Evolutionary conservation across 2,329 filamentous ascomycete genomes (phyloP).

Genomic region (Bisporella sp.): DNA sequence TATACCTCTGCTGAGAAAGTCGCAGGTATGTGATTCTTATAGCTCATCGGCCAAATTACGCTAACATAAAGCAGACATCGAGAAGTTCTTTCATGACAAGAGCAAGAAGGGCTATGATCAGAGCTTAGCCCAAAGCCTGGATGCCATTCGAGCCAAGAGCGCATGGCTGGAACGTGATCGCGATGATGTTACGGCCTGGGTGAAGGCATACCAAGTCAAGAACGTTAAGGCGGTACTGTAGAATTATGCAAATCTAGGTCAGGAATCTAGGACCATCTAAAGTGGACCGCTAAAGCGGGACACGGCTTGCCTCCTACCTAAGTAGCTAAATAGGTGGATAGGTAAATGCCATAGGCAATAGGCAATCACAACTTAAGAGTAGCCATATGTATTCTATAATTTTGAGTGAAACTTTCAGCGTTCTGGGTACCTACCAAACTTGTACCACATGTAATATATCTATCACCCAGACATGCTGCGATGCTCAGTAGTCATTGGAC

Average conservation of each 20-base stretch:
- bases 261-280: constrained; percentile 34
- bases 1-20: constrained; percentile 75
- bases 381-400: too few relatives aligned
- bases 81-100: constrained; percentile 74
- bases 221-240: not conserved
- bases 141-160: constrained; percentile 77
- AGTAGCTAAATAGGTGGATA: too few relatives aligned
- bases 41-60: not conserved
- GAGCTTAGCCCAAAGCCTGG: constrained; percentile 81
- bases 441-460: too few relatives aligned
- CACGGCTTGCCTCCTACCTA: too few relatives aligned
- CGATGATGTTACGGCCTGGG: not conserved
- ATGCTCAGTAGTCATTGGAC: too few relatives aligned
- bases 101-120: constrained; percentile 86
- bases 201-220: not conserved
- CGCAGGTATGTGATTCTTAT: constrained; percentile 41
- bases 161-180: constrained; percentile 52
- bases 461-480: too few relatives aligned
- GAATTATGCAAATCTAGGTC: constrained; percentile 23
- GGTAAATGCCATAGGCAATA: too few relatives aligned
- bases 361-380: too few relatives aligned
- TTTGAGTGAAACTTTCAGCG: too few relatives aligned
- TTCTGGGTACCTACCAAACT: too few relatives aligned
- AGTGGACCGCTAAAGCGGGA: constrained; percentile 1
- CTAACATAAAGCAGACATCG: constrained; percentile 41